A percentile compares a stretch with the other conserved stretches of the same genome.
Evolutionary conservation across 2,329 filamentous ascomycete genomes (phyloP).

Genomic region (Colletotrichum sublineola): DNA sequence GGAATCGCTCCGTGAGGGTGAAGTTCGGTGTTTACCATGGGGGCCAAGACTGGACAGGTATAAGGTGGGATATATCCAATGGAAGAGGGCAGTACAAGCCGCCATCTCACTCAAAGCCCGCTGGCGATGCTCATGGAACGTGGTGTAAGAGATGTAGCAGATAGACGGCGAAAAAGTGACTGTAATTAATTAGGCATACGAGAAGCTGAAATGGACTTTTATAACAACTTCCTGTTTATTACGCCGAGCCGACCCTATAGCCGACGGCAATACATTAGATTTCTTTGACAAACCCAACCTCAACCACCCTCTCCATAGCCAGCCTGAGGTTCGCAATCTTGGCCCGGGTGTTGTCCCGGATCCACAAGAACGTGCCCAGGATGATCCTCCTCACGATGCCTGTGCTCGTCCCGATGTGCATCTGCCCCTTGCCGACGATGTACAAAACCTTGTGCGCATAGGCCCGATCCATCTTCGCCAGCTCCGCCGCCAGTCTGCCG

Average conservation of each 20-base stretch:
- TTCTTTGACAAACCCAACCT: conserved; percentile 78
- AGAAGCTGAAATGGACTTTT: background rate
- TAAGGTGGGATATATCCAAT: background rate
- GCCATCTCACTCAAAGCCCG: background rate
- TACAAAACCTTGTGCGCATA: conserved; percentile 65
- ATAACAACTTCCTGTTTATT: background rate
- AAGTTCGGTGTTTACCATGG: background rate
- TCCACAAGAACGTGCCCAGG: conserved; percentile 71
- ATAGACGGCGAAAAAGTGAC: background rate
- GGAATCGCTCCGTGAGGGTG: too few species aligned
- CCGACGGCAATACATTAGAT: conserved; percentile 54
- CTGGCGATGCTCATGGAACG: background rate
- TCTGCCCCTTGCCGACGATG: conserved; percentile 73
- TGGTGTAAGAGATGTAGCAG: too few species aligned
- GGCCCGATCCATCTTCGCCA: conserved; percentile 60
- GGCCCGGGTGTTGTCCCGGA: conserved; percentile 74
- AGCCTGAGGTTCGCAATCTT: conserved; percentile 75
- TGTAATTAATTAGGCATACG: background rate
- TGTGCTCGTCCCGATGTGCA: conserved; percentile 61
- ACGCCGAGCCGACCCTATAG: background rate
- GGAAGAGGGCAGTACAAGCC: background rate
- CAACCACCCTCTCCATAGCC: conserved; percentile 71
- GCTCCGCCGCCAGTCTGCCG: conserved; percentile 51
- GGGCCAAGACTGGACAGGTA: background rate
- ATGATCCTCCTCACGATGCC: conserved; percentile 59